phyloP scores from a whole-genome alignment of 495 filamentous ascomycete species.

The Penicillium taxi region DNA sequence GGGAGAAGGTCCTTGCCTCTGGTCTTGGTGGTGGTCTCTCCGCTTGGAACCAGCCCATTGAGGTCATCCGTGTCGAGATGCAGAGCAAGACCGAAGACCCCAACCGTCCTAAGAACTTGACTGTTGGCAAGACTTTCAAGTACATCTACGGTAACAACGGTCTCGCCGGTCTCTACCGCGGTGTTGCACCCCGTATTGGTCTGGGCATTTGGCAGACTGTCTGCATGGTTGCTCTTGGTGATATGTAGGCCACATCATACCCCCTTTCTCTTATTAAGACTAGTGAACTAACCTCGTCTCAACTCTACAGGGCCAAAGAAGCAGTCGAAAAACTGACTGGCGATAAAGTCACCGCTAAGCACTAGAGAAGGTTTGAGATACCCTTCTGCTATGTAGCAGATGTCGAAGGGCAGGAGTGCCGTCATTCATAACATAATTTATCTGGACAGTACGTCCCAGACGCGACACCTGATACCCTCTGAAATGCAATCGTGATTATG shows the following conservation, averaged over 20 bases:
- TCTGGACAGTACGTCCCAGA: slow-evolving; percentile 6
- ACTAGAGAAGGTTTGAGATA: slow-evolving; percentile 61
- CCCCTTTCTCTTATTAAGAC: slow-evolving; percentile 18
- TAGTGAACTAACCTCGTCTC: slow-evolving; percentile 31
- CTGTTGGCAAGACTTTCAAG: slow-evolving; percentile 80
- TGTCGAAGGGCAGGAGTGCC: slow-evolving; percentile 6
- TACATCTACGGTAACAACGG: slow-evolving; percentile 92
- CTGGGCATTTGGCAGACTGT: slow-evolving; percentile 98
- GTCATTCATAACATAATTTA: slow-evolving; percentile 10
- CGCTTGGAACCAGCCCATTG: slow-evolving; percentile 99
- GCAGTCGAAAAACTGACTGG: slow-evolving; percentile 96
- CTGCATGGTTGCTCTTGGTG: slow-evolving; percentile 99
- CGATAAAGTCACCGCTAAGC: slow-evolving; percentile 91
- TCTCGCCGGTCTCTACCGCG: slow-evolving; percentile 88
- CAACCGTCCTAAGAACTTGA: slow-evolving; percentile 97
- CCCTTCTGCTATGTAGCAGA: slow-evolving; percentile 34
- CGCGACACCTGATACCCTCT: slow-evolving; percentile 22
- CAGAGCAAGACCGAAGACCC: slow-evolving; percentile 97
- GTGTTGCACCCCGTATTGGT: slow-evolving; percentile 87
- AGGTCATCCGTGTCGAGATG: slow-evolving; percentile 99
- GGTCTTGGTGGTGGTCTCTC: slow-evolving; percentile 85
- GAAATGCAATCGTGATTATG: slow-evolving; percentile 11
- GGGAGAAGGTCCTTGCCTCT: slow-evolving; percentile 86
- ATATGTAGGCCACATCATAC: slow-evolving; percentile 61
- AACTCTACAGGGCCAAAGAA: slow-evolving; percentile 75